Percentiles rank a stretch among this genome's conserved stretches.
Evolutionary conservation across 2,329 filamentous ascomycete species (phyloP).

Genomic region (Amphichorda felina): DNA sequence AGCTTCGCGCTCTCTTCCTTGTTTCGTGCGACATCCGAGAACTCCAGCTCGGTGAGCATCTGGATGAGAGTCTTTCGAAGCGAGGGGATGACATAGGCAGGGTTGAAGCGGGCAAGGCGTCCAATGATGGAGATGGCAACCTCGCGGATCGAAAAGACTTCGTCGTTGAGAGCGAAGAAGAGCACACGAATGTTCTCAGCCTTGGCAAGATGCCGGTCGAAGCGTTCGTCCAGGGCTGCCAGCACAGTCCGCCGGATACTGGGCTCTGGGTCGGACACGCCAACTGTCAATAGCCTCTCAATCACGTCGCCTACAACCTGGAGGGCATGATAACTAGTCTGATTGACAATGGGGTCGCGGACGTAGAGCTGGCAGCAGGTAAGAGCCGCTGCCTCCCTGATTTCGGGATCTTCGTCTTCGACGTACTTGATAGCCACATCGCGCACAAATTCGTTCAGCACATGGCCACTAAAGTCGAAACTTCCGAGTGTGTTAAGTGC

Average conservation of each 20-base stretch:
- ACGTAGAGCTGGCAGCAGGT: conserved; percentile 98
- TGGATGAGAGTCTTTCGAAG: conserved; percentile 91
- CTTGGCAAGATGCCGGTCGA: conserved; percentile 92
- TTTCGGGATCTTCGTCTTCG: conserved; percentile 88
- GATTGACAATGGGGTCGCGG: conserved; percentile 91
- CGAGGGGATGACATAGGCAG: conserved; percentile 94
- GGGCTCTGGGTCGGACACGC: conserved; percentile 81
- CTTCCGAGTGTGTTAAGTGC: conserved; percentile 93
- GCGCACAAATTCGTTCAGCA: conserved; percentile 95
- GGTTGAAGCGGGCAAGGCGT: conserved; percentile 80
- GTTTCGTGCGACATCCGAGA: conserved; percentile 84
- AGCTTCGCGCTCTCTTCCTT: conserved; percentile 95
- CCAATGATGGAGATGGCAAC: conserved; percentile 95
- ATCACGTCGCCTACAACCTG: conserved; percentile 98
- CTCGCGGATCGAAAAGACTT: conserved; percentile 84
- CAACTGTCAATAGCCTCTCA: conserved; percentile 88
- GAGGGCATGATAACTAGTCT: conserved; percentile 92
- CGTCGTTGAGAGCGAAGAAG: conserved; percentile 92
- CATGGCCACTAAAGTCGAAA: conserved; percentile 88
- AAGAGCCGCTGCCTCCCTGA: conserved; percentile 84
- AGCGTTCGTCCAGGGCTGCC: conserved; percentile 79
- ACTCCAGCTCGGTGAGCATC: conserved; percentile 90
- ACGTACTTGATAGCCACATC: conserved; percentile 98
- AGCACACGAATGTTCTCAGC: conserved; percentile 94
- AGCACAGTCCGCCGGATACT: conserved; percentile 84